Evolutionary conservation across 768 basidiomycete genomes (phyloP).

Genomic region (Jaapia argillacea): DNA sequence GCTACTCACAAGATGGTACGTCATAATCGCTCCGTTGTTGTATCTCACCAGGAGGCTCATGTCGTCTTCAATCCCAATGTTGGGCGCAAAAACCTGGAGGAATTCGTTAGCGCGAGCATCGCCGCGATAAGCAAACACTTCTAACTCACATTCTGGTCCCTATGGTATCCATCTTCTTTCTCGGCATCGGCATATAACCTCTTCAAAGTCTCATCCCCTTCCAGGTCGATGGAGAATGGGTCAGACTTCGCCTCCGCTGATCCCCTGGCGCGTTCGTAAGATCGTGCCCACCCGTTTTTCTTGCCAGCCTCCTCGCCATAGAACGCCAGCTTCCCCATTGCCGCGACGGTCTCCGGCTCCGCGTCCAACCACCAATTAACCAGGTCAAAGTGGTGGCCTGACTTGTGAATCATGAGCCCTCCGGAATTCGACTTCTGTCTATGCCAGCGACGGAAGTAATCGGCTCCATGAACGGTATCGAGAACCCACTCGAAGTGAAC

Average conservation of each 20-base stretch:
- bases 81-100: conserved; percentile 27
- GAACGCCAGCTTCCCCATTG: conserved; percentile 35
- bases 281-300: conserved; percentile 34
- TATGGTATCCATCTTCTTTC: conserved; percentile 35
- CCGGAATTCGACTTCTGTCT: conserved; percentile 32
- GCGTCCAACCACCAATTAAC: conserved; percentile 47
- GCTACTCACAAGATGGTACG: conserved; percentile 34
- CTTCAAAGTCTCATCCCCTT: conserved; percentile 31
- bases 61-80: conserved; percentile 41
- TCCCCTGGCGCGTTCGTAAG: conserved; percentile 34
- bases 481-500: conserved; percentile 46
- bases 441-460: conserved; percentile 45
- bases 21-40: conserved; percentile 36
- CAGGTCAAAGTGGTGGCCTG: conserved; percentile 39
- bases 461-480: conserved; percentile 41
- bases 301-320: conserved; percentile 36
- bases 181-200: conserved; percentile 37
- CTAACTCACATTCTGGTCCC: conserved; percentile 34
- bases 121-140: neutral
- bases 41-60: conserved; percentile 39
- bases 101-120: neutral
- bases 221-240: conserved; percentile 40
- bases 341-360: conserved; percentile 33
- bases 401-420: conserved; percentile 35
- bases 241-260: conserved; percentile 31